A percentile compares a stretch with the other conserved stretches of the same genome.
Conservation (phyloP, 2,329 filamentous ascomycete species). For the Colletotrichum salicis region DNA sequence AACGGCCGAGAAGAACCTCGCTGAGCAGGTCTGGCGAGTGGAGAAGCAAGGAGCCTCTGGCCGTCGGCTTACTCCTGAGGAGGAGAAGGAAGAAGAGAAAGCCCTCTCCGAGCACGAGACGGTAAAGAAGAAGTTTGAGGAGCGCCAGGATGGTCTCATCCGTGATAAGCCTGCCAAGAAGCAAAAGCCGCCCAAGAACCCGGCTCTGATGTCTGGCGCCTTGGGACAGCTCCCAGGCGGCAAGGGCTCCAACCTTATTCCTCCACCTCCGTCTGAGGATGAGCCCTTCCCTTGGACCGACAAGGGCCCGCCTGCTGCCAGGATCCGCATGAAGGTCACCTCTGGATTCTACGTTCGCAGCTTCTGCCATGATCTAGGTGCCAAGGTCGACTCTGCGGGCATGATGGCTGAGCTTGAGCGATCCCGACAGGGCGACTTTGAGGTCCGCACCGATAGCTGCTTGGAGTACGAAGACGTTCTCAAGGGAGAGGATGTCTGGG, state of each 20-base stretch:
- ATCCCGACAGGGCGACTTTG: slow-evolving; percentile 83
- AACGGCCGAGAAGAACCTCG: slow-evolving; percentile 78
- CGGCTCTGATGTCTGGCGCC: slow-evolving; percentile 67
- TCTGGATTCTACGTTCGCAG: slow-evolving; percentile 97
- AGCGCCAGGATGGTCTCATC: slow-evolving; percentile 67
- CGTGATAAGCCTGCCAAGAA: slow-evolving; percentile 58
- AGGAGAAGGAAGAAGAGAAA: slow-evolving; percentile 65
- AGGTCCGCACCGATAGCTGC: slow-evolving; percentile 75
- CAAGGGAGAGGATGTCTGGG: slow-evolving; percentile 85
- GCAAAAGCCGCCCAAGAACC: slow-evolving; percentile 47
- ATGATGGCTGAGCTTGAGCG: slow-evolving; percentile 88
- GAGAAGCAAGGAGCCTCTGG: slow-evolving; percentile 65
- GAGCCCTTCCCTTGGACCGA: slow-evolving; percentile 67
- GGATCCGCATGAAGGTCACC: slow-evolving; percentile 89
- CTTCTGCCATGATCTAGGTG: slow-evolving; percentile 90
- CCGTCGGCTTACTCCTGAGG: slow-evolving; percentile 62
- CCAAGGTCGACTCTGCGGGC: slow-evolving; percentile 81
- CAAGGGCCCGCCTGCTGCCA: slow-evolving; percentile 78
- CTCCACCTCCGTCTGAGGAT: slow-evolving; percentile 56
- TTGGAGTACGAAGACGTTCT: slow-evolving; percentile 82
- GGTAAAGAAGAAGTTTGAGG: slow-evolving; percentile 68
- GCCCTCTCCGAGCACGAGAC: slow-evolving; percentile 66
- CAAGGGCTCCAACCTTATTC: slow-evolving; percentile 65
- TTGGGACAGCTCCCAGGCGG: slow-evolving; percentile 62
- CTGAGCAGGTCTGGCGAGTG: slow-evolving; percentile 75